Evolutionary conservation across 441 rosid genomes (phyloP).

Genomic region (Populus trichocarpa): DNA sequence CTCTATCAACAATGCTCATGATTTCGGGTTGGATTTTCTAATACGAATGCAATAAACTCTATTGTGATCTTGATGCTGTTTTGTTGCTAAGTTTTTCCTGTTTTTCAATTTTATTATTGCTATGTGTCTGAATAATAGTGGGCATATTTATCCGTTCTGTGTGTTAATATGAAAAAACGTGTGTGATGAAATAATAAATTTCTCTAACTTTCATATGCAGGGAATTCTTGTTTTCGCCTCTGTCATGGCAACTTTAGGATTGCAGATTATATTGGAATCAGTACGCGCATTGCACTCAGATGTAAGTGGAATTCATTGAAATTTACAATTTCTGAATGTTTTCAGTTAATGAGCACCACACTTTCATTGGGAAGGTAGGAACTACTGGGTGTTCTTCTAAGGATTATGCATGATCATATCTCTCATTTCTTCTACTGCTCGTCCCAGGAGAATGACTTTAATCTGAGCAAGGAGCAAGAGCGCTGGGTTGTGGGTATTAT

Average conservation of each 20-base stretch:
- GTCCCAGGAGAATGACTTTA: constrained; percentile 62
- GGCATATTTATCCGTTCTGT: background rate
- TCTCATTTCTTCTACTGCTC: constrained; percentile 12
- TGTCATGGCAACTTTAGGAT: constrained; percentile 96
- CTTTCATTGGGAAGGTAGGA: constrained; percentile 1
- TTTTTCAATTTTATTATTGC: background rate
- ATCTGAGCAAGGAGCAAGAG: constrained; percentile 64
- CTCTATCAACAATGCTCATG: background rate
- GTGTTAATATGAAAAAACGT: background rate
- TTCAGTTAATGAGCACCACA: background rate
- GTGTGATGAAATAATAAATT: background rate
- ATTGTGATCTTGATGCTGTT: background rate
- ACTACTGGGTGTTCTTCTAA: constrained; percentile 10
- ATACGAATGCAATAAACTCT: background rate
- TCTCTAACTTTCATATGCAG: constrained; percentile 33
- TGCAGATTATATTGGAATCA: constrained; percentile 94
- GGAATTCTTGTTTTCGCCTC: constrained; percentile 98
- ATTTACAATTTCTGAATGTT: constrained; percentile 4
- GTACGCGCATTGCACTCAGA: constrained; percentile 57
- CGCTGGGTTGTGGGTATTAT: constrained; percentile 88
- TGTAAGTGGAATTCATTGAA: constrained; percentile 42
- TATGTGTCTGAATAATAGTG: background rate
- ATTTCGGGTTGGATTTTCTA: background rate
- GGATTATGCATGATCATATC: constrained; percentile 10
- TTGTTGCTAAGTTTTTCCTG: background rate